A percentile compares a stretch with the other conserved stretches of the same genome.
These are phyloP conservation scores for Monosporascus sp. DNA, from an alignment of 2,329 filamentous ascomycete genomes.

Conservation along the genomic window DNA sequence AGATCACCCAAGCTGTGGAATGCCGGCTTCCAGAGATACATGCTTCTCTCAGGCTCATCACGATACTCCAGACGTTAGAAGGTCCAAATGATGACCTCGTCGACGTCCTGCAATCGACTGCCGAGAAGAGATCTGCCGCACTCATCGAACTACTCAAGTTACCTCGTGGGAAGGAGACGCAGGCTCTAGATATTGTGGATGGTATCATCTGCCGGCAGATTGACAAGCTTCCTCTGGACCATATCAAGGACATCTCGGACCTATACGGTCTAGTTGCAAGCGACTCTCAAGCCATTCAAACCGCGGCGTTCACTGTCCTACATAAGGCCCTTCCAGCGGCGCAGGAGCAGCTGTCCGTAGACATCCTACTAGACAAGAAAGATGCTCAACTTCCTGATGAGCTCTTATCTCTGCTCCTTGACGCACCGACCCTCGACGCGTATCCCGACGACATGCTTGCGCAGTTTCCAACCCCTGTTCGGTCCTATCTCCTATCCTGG, in stretches of 20 bases:
- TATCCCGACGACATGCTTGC: slow-evolving; percentile 62
- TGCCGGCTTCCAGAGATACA: slow-evolving; percentile 59
- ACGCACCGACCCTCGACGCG: slow-evolving; percentile 66
- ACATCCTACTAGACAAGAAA: slow-evolving; percentile 66
- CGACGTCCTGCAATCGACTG: slow-evolving; percentile 63
- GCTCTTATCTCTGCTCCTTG: slow-evolving; percentile 75
- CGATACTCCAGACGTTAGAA: slow-evolving; percentile 55
- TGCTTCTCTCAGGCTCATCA: slow-evolving; percentile 67
- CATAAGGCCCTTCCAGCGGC: slow-evolving; percentile 71
- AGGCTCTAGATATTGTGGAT: slow-evolving; percentile 72
- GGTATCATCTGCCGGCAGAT: slow-evolving; percentile 67
- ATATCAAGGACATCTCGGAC: slow-evolving; percentile 59
- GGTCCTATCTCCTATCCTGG: slow-evolving; percentile 85
- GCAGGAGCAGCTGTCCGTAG: slow-evolving; percentile 79
- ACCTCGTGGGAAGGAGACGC: slow-evolving; percentile 41
- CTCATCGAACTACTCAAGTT: slow-evolving; percentile 61
- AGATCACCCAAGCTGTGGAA: slow-evolving; percentile 36
- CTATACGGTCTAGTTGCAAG: slow-evolving; percentile 74
- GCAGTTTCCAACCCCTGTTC: slow-evolving; percentile 63
- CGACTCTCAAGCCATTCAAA: slow-evolving; percentile 69
- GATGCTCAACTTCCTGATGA: slow-evolving; percentile 74
- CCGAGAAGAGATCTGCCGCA: slow-evolving; percentile 49
- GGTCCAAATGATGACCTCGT: slow-evolving; percentile 82
- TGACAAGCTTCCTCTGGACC: slow-evolving; percentile 55
- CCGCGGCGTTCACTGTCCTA: slow-evolving; percentile 73